Evolutionary conservation across 163 green algal genomes (phyloP).

Genomic region (Prototheca wickerhamii): DNA sequence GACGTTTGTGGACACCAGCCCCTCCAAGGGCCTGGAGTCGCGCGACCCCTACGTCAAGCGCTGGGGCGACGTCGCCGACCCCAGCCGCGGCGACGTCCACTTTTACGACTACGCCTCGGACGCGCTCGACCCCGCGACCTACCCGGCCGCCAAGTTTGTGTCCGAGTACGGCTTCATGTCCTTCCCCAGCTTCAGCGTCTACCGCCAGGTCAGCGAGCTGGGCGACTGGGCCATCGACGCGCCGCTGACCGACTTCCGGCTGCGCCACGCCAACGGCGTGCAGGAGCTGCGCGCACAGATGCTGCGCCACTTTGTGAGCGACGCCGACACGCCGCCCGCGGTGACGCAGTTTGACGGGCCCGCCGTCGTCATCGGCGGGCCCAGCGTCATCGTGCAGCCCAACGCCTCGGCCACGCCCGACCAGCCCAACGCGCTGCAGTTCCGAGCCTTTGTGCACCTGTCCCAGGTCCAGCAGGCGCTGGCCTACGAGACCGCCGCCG

Average conservation of each 20-base stretch:
- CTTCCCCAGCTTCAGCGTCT: constrained; percentile 39
- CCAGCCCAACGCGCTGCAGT: constrained; percentile 5
- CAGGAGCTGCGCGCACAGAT: constrained; percentile 42
- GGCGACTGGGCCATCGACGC: constrained; percentile 32
- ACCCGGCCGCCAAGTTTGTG: constrained; percentile 52
- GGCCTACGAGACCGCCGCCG: constrained; percentile 45
- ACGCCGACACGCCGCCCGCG: neutral
- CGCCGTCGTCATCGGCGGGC: neutral
- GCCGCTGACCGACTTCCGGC: constrained; percentile 36
- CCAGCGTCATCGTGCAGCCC: neutral
- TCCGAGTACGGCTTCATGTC: constrained; percentile 63
- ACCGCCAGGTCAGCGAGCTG: constrained; percentile 10
- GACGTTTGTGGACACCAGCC: constrained; percentile 37
- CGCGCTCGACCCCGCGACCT: constrained; percentile 29
- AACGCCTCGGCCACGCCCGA: no score
- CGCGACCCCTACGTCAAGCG: constrained; percentile 32
- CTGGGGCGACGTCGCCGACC: constrained; percentile 34
- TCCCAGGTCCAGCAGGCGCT: constrained; percentile 56
- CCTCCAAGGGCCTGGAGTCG: constrained; percentile 32
- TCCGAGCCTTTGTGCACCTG: constrained; percentile 42
- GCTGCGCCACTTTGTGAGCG: constrained; percentile 38
- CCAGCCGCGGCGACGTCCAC: constrained; percentile 38
- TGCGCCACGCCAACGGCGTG: constrained; percentile 36
- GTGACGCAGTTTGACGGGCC: neutral
- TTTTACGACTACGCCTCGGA: constrained; percentile 46